Base-by-base conservation (phyloP, 2,329 filamentous ascomycete species). In the Purpureocillium lavendulum region DNA sequence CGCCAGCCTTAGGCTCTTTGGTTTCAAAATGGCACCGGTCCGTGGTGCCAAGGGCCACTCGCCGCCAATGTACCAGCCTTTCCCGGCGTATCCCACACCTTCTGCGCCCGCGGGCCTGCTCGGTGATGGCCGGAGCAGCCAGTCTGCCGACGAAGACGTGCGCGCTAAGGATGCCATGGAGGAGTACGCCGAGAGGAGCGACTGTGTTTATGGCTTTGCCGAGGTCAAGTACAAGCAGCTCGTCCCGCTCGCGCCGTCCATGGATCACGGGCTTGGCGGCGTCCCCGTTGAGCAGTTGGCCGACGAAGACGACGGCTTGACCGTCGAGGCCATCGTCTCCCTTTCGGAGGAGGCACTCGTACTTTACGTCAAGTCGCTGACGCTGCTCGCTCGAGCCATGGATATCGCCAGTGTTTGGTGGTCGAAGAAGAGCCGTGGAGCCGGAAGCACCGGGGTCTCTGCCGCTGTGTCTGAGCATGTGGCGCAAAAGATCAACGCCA, bases 211-310 rank as follows among this genome's bases (percentile, higher is more conserved):
- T 58, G 89, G 90, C 3, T 97, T 98, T 61, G 92, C 92, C 6
- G 90, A 98, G 64, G 90, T 98, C 56, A 98, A 98, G 62, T 96
- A 94, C 64, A 92, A 94, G 61, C 92, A 98, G 61, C 74, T 98
- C n/a, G 78, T 96, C 36, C 92, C 92, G 3, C 67, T 92, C 33
- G 80, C 87, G 1, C 92, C 90, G 1, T 90, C 85, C 0, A 76
- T 75, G 48, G 80, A 86, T 36, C 79, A 84, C 49, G 80, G 78
- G 6, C 71, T 87, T 4, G 81, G 82, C 7, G 79, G 81, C 12
- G 60, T 74, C n/a, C 64, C 66, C 4, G 56, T 66, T 8, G 77
- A 82, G 4, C 69, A 73, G 52, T 55, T 70, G 46, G 60, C 64
- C 10, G 57, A 62, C 11, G 75, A 79, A 10, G 84, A 88, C 13